Base-by-base conservation (phyloP, 31 red algal species). In the Pterothamnion heteromorphum region DNA sequence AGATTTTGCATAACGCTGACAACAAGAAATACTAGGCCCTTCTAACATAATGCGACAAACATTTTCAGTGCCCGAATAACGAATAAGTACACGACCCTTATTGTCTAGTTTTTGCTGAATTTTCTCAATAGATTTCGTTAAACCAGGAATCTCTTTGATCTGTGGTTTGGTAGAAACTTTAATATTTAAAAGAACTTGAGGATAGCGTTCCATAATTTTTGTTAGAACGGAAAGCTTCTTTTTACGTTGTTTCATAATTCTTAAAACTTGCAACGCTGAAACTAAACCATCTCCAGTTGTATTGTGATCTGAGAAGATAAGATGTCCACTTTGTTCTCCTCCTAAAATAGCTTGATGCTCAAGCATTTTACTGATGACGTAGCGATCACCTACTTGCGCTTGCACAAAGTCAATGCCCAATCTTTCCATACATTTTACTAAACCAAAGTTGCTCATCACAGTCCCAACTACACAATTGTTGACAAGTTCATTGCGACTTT, bases 261-360 rank as follows among this genome's bases (percentile, higher is more conserved):
- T 76, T 76, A 76, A 76, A 30, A 86, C 81, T 39, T 86, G 81
- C 27, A 86, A 35, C 27, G 81, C 81, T 36, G 31, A 24, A 24
- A 86, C 35, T 37, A 86, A 26, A 36, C 81, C 81, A 37, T 86
- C 81, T 35, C 81, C 81, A 39, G 81, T 86, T 24, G 81, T 86
- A 24, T 28, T 26, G 35, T 86, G 22, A 26, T 86, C 81, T 39
- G 81, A 32, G 23, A 86, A 86, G 35, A 86, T 39, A 86, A 86
- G 27, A 37, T 86, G 81, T 39, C 81, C 81, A 35, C 28, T 35
- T 26, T 86, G 27, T 39, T 86, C 81, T 26, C 81, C 81, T 37
- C 81, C 81, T 39, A 86, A 24, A 37, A 24, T 86, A 35, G 22
- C 27, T 24, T 39, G 28, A 86, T 86, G 27, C 31, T 36, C 33